Evolutionary conservation across 345 rosid genomes (phyloP), one percentile per base, ranked within the genome.

Genomic region (Salix brachista): DNA sequence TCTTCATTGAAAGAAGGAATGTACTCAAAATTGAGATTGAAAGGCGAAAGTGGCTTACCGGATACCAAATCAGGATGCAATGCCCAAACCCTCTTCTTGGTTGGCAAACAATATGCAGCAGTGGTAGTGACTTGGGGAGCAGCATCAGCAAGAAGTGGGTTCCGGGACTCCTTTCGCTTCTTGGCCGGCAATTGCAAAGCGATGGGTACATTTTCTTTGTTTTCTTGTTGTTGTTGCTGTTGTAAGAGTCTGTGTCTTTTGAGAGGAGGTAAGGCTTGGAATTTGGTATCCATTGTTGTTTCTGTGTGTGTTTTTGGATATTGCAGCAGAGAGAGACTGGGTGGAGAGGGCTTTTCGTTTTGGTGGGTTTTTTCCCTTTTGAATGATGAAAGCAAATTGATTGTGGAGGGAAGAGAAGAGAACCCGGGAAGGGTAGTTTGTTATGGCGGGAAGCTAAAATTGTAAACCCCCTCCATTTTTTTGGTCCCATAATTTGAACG

Each of bases 81-180:
- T 14, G 97, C 98, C 93, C 91, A 90, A 0, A 96, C 86, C 79
- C 98, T 80, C 80, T 96, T 96, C 94, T 93, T 96, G 60, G 98
- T 82, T 0, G 99, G 99, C 82, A 96, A 81, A 67, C 84, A 87
- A 16, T 75, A 80, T 41, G 79, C 10, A 25, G 73, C 25, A 26
- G 76, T 62, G 46, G 61, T 32, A 5, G 48, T 12, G 21, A 70
- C 77, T 46, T 18, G n/a, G 1, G 74, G 26, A 10, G 72, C 70
- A 18, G 81, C 72, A 9, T 72, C 69, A 5, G 85, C 54, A 10
- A 42, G 52, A 54, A 30, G 69, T 1, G 60, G 56, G 30, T 44
- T 72, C 7, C 92, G 88, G 23, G 90, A 80, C 70, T 91, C 88
- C 83, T 85, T 91, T 58, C 98, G 86, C 85, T 92, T 96, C 96